Base-by-base conservation (phyloP, 768 basidiomycete genomes). In the Boletus pseudopeckii region DNA sequence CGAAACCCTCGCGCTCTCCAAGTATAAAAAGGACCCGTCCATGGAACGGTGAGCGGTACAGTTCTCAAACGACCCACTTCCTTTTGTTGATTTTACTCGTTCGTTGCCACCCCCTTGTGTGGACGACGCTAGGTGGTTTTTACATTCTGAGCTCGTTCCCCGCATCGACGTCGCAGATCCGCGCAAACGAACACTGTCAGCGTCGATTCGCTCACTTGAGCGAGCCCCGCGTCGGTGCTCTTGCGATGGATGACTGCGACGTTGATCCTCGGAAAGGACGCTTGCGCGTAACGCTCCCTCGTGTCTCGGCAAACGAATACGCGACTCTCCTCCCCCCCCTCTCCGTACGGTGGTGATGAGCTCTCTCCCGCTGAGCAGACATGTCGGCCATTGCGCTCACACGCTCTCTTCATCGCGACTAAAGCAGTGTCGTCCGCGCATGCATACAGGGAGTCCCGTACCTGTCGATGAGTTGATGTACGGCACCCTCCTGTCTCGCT, bases 191-290 rank as follows among this genome's bases (percentile, higher is more conserved):
- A 62, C 59, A 57, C 66, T 36, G 63, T 58, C 57, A 54, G 10
- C 46, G 59, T 58, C 57, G 53, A 55, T 63, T 53, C 44, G 61
- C 63, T 66, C 64, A 50, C 52, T 55, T 54, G 71, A 59, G 63
- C 57, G 56, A 61, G 46, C 54, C 51, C 46, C 47, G 55, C 43
- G 56, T 55, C 66, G 50, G 74, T 74, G 72, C 74, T 84, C 81
- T 78, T 85, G 84, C 84, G 84, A 85, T 85, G 83, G 84, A 85
- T 84, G 83, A 85, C 83, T 85, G 81, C 83, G 80, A 78, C 76
- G 77, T 73, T 72, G 81, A 76, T 80, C 72, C 75, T 71, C 43
- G 59, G 61, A 67, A 61, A 60, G 55, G 63, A 48, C 46, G 64
- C 65, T 60, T 38, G 52, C 39, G 44, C 48, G 54, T 51, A 30